Percentiles rank a stretch among this genome's conserved stretches.
phyloP scores from a whole-genome alignment of 73 alveolate genomes.

The Tetrahymena malaccensis region DNA sequence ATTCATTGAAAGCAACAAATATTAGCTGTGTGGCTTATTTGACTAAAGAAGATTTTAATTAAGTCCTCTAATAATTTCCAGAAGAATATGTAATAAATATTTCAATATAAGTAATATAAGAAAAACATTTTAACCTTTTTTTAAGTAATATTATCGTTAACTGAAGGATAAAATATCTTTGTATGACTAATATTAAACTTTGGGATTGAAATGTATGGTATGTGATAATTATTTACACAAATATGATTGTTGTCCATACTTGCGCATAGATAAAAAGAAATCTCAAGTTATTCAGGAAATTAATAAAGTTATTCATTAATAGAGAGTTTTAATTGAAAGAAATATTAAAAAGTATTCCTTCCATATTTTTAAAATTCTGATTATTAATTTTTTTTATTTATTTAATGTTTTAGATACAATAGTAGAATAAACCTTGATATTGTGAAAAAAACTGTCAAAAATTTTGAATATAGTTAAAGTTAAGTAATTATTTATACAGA shows the following conservation, averaged over 20 bases:
- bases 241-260: not conserved
- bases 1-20: not conserved
- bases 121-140: not conserved
- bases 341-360: not conserved
- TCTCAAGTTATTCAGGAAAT: not conserved
- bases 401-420: not conserved
- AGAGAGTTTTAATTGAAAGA: not conserved
- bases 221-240: not conserved
- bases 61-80: not conserved
- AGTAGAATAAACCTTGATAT: not conserved
- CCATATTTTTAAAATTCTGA: no score
- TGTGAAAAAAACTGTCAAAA: not conserved
- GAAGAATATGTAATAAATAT: no score
- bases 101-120: no score
- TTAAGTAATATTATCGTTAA: not conserved
- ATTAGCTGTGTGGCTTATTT: not conserved
- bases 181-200: not conserved
- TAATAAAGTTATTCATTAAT: not conserved
- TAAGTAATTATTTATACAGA: not conserved
- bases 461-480: not conserved
- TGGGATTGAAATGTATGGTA: not conserved
- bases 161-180: not conserved
- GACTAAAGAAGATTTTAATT: not conserved
- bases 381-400: not conserved
- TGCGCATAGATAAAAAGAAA: not conserved